phyloP scores from a whole-genome alignment of 768 basidiomycete species.

The Psilocybe subaeruginosa region DNA sequence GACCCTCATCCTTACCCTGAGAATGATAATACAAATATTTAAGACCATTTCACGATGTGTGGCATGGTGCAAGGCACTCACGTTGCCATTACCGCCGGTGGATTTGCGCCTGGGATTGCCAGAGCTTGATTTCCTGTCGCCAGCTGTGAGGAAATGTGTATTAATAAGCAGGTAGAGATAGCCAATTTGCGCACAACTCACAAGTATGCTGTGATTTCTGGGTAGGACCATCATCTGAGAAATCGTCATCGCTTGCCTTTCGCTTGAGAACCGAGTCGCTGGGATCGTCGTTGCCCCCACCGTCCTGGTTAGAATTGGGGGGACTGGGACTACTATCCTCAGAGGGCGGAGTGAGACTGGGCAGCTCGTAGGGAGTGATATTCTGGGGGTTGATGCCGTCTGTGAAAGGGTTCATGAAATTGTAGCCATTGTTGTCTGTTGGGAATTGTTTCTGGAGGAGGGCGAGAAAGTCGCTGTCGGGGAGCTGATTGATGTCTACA shows the following conservation, averaged over 20 bases:
- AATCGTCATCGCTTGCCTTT: constrained; percentile 71
- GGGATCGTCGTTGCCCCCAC: constrained; percentile 33
- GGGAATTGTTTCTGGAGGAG: constrained; percentile 80
- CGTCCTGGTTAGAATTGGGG: constrained; percentile 47
- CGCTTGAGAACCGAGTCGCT: constrained; percentile 66
- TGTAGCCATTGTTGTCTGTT: constrained; percentile 16
- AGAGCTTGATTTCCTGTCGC: constrained; percentile 26
- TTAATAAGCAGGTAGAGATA: neutral
- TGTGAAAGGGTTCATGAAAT: constrained; percentile 28
- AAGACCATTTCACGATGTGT: neutral
- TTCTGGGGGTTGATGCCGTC: constrained; percentile 64
- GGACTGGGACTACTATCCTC: constrained; percentile 85
- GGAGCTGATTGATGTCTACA: constrained; percentile 60
- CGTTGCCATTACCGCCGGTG: constrained; percentile 28
- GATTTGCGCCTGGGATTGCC: constrained; percentile 5
- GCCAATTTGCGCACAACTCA: constrained; percentile 32
- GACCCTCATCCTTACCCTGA: constrained; percentile 66
- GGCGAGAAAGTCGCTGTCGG: constrained; percentile 78
- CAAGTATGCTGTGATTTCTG: constrained; percentile 69
- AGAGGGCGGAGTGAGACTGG: constrained; percentile 62
- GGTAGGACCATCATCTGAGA: constrained; percentile 61
- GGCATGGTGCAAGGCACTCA: constrained; percentile 20
- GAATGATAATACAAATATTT: neutral
- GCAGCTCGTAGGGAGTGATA: constrained; percentile 51
- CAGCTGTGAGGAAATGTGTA: neutral